Conservation (phyloP, 73 alveolate genomes). For the Paramecium caudatum region DNA sequence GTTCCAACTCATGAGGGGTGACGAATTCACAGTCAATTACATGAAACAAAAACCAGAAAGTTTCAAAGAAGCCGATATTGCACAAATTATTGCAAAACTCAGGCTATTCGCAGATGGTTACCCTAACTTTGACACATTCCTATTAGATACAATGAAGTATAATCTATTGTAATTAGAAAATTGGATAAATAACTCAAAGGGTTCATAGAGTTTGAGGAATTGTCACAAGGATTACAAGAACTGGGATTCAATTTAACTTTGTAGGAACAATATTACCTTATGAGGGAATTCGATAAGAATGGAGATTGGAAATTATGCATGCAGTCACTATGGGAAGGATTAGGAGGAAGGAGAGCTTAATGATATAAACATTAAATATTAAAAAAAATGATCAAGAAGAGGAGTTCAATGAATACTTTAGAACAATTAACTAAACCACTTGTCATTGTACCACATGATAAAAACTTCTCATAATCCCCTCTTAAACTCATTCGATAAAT, state of each 20-base stretch:
- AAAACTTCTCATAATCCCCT: not conserved
- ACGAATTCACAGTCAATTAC: slow-evolving; percentile 60
- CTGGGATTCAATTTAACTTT: slow-evolving; percentile 61
- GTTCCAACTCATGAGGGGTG: slow-evolving; percentile 60
- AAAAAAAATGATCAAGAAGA: slow-evolving; percentile 36
- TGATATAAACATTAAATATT: slow-evolving; percentile 23
- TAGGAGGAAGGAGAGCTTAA: slow-evolving; percentile 51
- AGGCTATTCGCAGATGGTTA: slow-evolving; percentile 46
- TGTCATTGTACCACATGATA: not conserved
- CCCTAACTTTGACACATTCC: slow-evolving; percentile 30
- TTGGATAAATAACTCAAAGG: slow-evolving; percentile 54
- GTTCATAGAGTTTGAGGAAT: slow-evolving; percentile 22
- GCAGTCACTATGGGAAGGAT: slow-evolving; percentile 58
- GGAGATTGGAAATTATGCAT: slow-evolving; percentile 66
- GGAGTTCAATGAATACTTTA: not conserved
- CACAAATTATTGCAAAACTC: slow-evolving; percentile 32
- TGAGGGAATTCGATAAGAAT: slow-evolving; percentile 65
- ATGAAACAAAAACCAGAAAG: slow-evolving; percentile 53
- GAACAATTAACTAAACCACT: not conserved
- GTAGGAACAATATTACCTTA: slow-evolving; percentile 43
- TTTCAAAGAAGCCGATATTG: slow-evolving; percentile 60
- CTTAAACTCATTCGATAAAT: not conserved
- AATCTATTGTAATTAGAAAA: not conserved
- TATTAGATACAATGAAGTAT: slow-evolving; percentile 35
- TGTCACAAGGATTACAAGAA: slow-evolving; percentile 41